Conservation (phyloP, 23 red algal species). For the Gracilaria caudata region DNA sequence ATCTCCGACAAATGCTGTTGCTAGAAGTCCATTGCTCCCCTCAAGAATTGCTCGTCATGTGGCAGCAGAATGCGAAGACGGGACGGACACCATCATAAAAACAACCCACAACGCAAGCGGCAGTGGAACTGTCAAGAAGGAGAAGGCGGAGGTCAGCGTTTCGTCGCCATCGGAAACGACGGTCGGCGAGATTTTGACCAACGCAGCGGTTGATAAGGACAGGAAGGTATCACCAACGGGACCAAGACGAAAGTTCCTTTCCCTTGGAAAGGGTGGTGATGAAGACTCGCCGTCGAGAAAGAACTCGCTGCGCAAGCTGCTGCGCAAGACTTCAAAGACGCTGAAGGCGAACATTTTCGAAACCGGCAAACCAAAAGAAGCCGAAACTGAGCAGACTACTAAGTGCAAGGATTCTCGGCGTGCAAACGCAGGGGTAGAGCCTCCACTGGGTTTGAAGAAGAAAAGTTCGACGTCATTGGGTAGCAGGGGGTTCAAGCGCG, state of each 20-base stretch:
- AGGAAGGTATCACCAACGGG: neutral
- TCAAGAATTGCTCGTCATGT: too few species aligned
- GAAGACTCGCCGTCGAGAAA: neutral
- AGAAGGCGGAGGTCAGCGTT: neutral
- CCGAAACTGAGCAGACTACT: neutral
- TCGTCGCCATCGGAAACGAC: neutral
- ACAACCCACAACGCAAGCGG: too few species aligned
- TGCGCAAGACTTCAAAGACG: neutral
- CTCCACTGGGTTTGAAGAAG: neutral
- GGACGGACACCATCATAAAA: too few species aligned
- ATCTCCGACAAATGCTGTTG: too few species aligned
- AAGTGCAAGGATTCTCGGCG: neutral
- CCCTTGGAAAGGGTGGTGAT: neutral
- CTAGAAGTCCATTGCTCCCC: too few species aligned
- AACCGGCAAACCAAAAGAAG: neutral
- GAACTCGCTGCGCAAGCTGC: neutral
- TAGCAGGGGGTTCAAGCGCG: neutral
- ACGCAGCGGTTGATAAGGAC: neutral
- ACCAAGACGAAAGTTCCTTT: neutral
- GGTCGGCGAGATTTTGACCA: neutral
- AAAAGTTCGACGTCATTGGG: neutral
- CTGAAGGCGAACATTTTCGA: neutral
- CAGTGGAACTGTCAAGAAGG: too few species aligned
- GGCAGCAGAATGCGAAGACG: too few species aligned
- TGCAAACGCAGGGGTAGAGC: neutral